Percentiles rank a stretch among this genome's conserved stretches.
Conservation (phyloP, 1,284 basidiomycete genomes). For the Exobasidium rhododendri region DNA sequence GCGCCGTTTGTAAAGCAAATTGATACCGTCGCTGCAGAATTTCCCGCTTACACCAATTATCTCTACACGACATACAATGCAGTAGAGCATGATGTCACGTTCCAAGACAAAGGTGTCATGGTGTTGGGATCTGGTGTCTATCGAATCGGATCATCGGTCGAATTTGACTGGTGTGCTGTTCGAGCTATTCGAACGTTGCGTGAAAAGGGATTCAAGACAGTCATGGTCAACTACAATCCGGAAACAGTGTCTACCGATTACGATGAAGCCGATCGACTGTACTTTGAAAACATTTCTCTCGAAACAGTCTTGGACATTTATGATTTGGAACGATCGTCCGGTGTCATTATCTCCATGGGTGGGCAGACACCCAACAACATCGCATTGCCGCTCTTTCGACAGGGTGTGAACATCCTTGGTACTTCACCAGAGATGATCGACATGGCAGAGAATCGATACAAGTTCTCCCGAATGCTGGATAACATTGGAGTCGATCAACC, state of each 20-base stretch:
- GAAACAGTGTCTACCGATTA: conserved; percentile 99
- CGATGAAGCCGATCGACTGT: conserved; percentile 94
- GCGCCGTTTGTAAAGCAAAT: conserved; percentile 96
- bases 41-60: conserved; percentile 98
- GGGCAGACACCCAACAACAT: conserved; percentile 99
- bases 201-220: conserved; percentile 86
- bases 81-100: conserved; percentile 81
- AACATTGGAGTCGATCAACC: conserved; percentile 98
- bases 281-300: conserved; percentile 97
- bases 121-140: conserved; percentile 97
- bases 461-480: conserved; percentile 95
- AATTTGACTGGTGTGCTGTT: conserved; percentile 99
- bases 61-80: conserved; percentile 95
- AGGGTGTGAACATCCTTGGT: conserved; percentile 96
- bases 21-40: conserved; percentile 97
- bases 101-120: conserved; percentile 90
- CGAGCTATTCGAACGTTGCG: conserved; percentile 92
- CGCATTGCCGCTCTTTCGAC: conserved; percentile 83
- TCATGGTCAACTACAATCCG: conserved; percentile 99
- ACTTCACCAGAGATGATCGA: conserved; percentile 99
- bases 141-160: conserved; percentile 96
- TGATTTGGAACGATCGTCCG: conserved; percentile 80
- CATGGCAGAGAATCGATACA: conserved; percentile 97
- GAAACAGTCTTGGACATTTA: conserved; percentile 98
- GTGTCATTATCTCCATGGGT: conserved; percentile 95